A percentile compares a stretch with the other conserved stretches of the same genome.
These are phyloP conservation scores for Aspergillus aculeatus DNA, from an alignment of 2,329 filamentous ascomycete genomes.

Conservation along the genomic window DNA sequence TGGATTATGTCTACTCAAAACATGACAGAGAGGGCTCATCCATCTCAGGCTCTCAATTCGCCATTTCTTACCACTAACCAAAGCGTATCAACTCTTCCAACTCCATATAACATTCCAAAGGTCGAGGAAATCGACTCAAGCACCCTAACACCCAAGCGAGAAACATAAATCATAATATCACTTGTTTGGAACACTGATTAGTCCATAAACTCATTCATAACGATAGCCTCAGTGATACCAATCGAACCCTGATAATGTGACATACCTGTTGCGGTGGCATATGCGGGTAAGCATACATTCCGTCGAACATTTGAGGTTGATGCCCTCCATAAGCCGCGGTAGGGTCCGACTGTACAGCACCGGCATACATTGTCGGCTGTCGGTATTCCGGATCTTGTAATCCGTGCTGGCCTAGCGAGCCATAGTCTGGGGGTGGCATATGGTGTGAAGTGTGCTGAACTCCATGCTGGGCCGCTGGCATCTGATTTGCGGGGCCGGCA, in stretches of 20 bases:
- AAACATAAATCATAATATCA: neutral
- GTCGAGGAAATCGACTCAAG: neutral
- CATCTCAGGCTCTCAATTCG: neutral
- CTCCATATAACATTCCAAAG: neutral
- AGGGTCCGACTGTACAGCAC: constrained; percentile 72
- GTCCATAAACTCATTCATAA: neutral
- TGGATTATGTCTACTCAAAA: neutral
- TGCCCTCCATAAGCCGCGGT: constrained; percentile 73
- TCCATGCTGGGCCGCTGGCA: constrained; percentile 45
- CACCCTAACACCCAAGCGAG: neutral
- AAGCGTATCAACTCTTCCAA: neutral
- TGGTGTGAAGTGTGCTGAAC: constrained; percentile 56
- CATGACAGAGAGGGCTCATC: neutral
- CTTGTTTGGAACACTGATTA: neutral
- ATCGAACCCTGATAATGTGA: neutral
- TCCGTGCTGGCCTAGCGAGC: constrained; percentile 61
- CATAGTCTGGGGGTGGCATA: constrained; percentile 57
- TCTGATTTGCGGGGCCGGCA: constrained; percentile 37
- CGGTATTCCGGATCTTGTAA: constrained; percentile 78
- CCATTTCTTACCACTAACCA: neutral
- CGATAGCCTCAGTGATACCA: neutral
- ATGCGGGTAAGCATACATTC: constrained; percentile 79
- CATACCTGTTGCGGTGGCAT: constrained; percentile 82
- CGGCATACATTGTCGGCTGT: constrained; percentile 76
- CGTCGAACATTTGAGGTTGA: constrained; percentile 74